Percentiles rank a stretch among this genome's conserved stretches.
Evolutionary conservation across 192 early-diverging fungal species (phyloP).

Genomic region (Fimicolochytrium jonesii): DNA sequence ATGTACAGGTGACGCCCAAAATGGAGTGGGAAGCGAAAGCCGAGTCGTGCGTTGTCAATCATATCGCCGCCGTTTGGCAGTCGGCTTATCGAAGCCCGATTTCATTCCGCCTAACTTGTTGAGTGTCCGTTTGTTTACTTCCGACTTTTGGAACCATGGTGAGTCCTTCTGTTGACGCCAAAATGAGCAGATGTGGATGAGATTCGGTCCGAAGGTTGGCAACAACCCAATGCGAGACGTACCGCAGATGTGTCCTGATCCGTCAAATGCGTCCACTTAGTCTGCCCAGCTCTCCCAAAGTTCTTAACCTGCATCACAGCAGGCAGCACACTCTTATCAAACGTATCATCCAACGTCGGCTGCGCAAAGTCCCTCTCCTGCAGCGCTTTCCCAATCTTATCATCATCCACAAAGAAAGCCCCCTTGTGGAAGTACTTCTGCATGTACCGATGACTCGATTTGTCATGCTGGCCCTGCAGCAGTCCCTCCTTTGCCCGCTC

Average conservation of each 20-base stretch:
- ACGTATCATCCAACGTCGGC: slow-evolving; percentile 68
- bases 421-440: slow-evolving; percentile 88
- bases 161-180: slow-evolving; percentile 40
- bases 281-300: slow-evolving; percentile 78
- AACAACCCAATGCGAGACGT: too few species aligned
- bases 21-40: too few species aligned
- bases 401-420: slow-evolving; percentile 71
- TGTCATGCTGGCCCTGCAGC: slow-evolving; percentile 26
- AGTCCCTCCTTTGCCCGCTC: slow-evolving; percentile 50
- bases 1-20: too few species aligned
- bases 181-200: not conserved
- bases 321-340: slow-evolving; percentile 69
- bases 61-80: slow-evolving; percentile 35
- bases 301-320: slow-evolving; percentile 89
- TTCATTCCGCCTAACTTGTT: slow-evolving; percentile 53
- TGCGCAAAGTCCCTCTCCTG: slow-evolving; percentile 62
- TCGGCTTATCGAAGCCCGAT: slow-evolving; percentile 47
- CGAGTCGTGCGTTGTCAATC: too few species aligned
- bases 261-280: slow-evolving; percentile 83
- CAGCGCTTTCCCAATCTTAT: slow-evolving; percentile 50
- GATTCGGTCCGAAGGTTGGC: not conserved
- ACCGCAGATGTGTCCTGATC: slow-evolving; percentile 76
- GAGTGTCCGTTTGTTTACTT: slow-evolving; percentile 43
- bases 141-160: slow-evolving; percentile 41
- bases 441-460: slow-evolving; percentile 53